Conservation (phyloP, 2,329 filamentous ascomycete species). For the Aureobasidium sp. region DNA sequence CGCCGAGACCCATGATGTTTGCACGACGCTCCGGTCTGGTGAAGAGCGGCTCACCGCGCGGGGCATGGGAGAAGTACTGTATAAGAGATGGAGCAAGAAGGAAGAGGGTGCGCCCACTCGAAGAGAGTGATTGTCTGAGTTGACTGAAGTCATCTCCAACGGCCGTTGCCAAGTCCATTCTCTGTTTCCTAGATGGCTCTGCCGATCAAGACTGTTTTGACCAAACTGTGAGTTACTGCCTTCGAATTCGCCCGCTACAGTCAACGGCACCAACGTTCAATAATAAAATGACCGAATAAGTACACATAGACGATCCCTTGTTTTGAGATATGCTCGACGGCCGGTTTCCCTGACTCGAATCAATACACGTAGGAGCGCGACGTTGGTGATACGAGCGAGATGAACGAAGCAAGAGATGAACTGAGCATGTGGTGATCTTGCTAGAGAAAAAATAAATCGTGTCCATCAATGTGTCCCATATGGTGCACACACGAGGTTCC, state of each 20-base stretch:
- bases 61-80: not conserved
- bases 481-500: not conserved
- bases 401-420: not conserved
- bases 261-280: conserved; percentile 10
- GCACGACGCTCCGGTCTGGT: not conserved
- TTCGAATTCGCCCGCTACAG: not conserved
- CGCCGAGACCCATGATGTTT: conserved; percentile 15
- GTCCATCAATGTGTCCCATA: not conserved
- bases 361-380: not conserved
- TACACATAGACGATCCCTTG: not conserved
- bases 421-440: not conserved
- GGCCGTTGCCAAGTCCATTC: conserved; percentile 13
- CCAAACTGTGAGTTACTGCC: conserved; percentile 2
- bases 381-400: conserved; percentile 1
- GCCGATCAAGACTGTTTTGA: conserved; percentile 10
- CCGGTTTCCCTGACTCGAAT: not conserved
- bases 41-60: not conserved
- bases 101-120: not conserved
- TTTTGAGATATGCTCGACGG: not conserved
- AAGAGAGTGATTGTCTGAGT: conserved; percentile 4
- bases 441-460: not conserved
- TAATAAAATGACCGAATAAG: conserved; percentile 5
- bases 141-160: conserved; percentile 12
- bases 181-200: conserved; percentile 11
- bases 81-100: not conserved